A percentile compares a stretch with the other conserved stretches of the same genome.
Evolutionary conservation across 2,329 filamentous ascomycete genomes (phyloP).

Genomic region (Hypoxylon sp.): DNA sequence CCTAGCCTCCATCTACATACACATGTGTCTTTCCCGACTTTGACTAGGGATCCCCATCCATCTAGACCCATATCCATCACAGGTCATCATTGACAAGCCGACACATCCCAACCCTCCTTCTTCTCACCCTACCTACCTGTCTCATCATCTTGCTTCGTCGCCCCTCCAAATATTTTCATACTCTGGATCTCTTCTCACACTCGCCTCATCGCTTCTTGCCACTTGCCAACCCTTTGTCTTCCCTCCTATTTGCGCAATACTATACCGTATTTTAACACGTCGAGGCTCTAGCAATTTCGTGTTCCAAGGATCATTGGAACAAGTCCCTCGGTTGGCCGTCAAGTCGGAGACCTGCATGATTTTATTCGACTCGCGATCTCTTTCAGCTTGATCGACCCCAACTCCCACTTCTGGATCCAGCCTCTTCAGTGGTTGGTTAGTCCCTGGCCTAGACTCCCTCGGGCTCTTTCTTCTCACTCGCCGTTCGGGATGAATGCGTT

Average conservation of each 20-base stretch:
- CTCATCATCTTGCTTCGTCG: slow-evolving; percentile 48
- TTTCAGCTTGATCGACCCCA: slow-evolving; percentile 49
- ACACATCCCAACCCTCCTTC: slow-evolving; percentile 36
- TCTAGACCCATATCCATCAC: slow-evolving; percentile 38
- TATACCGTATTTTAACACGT: slow-evolving; percentile 25
- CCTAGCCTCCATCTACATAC: slow-evolving; percentile 14
- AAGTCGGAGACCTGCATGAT: slow-evolving; percentile 33
- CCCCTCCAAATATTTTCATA: slow-evolving; percentile 40
- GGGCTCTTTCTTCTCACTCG: slow-evolving; percentile 47
- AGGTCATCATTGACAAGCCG: slow-evolving; percentile 46
- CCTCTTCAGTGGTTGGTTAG: slow-evolving; percentile 52
- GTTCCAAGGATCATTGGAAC: slow-evolving; percentile 21
- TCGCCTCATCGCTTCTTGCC: slow-evolving; percentile 38
- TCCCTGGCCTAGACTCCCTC: slow-evolving; percentile 45
- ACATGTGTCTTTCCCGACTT: slow-evolving; percentile 37
- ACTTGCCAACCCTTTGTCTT: slow-evolving; percentile 21
- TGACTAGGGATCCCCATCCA: slow-evolving; percentile 42
- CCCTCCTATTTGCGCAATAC: slow-evolving; percentile 24
- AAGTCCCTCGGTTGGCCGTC: slow-evolving; percentile 35
- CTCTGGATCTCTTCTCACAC: slow-evolving; percentile 31
- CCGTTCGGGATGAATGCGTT: slow-evolving; percentile 50
- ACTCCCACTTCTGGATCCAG: slow-evolving; percentile 52
- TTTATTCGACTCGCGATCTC: slow-evolving; percentile 40
- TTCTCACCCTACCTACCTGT: slow-evolving; percentile 41
- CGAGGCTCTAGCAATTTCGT: slow-evolving; percentile 17